These are phyloP conservation scores for Globisporangium canariense DNA, from an alignment of 352 stramenopile species.

Conservation along the genomic window DNA sequence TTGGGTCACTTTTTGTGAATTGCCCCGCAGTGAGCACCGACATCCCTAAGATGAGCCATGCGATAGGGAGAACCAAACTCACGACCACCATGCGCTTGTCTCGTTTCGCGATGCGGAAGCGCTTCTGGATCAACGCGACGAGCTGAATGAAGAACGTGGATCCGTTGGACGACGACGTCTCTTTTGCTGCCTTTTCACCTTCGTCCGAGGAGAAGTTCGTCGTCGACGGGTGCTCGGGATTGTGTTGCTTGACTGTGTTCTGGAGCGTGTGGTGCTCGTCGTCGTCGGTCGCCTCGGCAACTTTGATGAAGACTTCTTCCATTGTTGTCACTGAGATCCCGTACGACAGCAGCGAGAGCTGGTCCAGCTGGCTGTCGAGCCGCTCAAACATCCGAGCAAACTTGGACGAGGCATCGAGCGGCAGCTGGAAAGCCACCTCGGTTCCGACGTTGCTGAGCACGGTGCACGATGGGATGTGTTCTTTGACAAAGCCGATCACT, in stretches of 20 bases:
- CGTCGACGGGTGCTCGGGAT: background rate
- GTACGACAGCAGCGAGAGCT: slow-evolving; percentile 55
- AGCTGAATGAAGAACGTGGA: slow-evolving; percentile 79
- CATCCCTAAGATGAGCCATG: slow-evolving; percentile 77
- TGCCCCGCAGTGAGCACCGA: slow-evolving; percentile 32
- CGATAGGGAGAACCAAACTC: slow-evolving; percentile 53
- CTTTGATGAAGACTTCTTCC: slow-evolving; percentile 91
- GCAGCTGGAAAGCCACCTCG: slow-evolving; percentile 79
- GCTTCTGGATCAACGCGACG: slow-evolving; percentile 78
- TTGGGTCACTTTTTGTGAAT: slow-evolving; percentile 30
- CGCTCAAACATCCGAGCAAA: slow-evolving; percentile 74
- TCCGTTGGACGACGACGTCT: background rate
- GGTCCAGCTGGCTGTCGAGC: slow-evolving; percentile 42
- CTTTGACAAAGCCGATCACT: slow-evolving; percentile 40
- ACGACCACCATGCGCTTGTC: slow-evolving; percentile 85
- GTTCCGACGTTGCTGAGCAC: slow-evolving; percentile 73
- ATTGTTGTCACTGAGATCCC: slow-evolving; percentile 90
- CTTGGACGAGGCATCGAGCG: slow-evolving; percentile 39
- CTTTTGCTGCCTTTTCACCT: slow-evolving; percentile 14
- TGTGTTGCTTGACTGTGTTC: slow-evolving; percentile 13
- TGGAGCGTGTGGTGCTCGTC: slow-evolving; percentile 52
- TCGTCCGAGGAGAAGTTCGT: slow-evolving; percentile 26
- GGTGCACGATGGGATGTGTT: slow-evolving; percentile 40
- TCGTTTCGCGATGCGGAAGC: slow-evolving; percentile 80
- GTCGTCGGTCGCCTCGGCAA: slow-evolving; percentile 56